Evolutionary conservation across 2,329 filamentous ascomycete genomes (phyloP), one percentile per base, ranked within the genome.

Genomic region (Chaetomiaceae sp.): DNA sequence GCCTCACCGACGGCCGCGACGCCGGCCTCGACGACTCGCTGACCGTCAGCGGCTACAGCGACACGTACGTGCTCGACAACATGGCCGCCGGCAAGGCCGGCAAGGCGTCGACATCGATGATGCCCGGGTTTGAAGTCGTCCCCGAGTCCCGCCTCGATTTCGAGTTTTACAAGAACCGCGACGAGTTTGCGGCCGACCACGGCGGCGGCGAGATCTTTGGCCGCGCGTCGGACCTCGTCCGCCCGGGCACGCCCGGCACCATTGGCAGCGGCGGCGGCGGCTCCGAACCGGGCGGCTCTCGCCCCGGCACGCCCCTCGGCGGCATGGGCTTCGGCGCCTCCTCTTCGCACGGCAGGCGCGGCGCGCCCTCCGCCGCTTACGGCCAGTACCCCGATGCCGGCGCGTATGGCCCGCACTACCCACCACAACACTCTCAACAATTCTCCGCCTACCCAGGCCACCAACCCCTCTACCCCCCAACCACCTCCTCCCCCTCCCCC

Each of bases 91-190:
- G 81, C 47, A 83, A 83, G 51, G 58, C 62, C 0, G 66, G 67
- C 26, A 68, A 68, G 51, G 33, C 52, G 12, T 59, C 57, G 2
- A 34, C 52, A 7, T 54, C 59, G 11, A 58, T n/a, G n/a, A n/a
- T 85, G 5, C 81, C 84, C 0, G 88, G 88, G 0, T 96, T 96
- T 64, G 91, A 97, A 65, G 81, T 95, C 48, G 90, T 97, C 0
- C 82, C 86, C 0, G 91, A 97, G 58, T 78, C 78, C 45, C 81
- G 88, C 39, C 83, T 95, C 65, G 89, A 95, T 63, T 95, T 94
- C 62, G 83, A 88, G 50, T 91, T 88, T 67, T 97, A 83, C 74
- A 96, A 95, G 67, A 84, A 95, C 64, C 77, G 88, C 1, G 78
- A 86, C 2, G 91, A 96, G 56, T 96, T 97, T 66, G 81, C 82